Evolutionary conservation across 139 green algal species (phyloP), one percentile per base, ranked within the genome.

Genomic region (Chlamydomonas schloesseri): DNA sequence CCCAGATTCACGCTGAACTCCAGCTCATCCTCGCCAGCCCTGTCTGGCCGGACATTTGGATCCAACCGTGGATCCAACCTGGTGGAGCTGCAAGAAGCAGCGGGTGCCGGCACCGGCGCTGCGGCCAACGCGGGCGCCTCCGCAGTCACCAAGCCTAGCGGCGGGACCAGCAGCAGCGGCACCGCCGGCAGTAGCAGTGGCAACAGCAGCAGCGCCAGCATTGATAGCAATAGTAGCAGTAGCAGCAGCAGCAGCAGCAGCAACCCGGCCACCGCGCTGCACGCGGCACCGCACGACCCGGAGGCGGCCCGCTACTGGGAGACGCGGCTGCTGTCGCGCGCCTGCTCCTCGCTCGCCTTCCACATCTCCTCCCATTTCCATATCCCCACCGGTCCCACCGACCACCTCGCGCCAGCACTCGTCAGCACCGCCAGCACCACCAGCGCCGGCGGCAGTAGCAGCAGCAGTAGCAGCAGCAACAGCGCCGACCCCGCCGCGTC

Each of bases 281-380:
- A 28, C 5, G 20, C 70, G 15, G 34, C 70, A 28, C 79, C 46
- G 3, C 47, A 85, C 67, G 79, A 85, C 47, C 47, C 47, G 1
- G 47, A 69, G 13, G 26, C 18, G 15, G 29, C 18, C 20, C 65
- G 79, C 6, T 36, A 70, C 31, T 85, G 79, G 79, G 79, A 85
- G 24, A 31, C 79, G 5, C 65, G 67, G 6, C 47, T 85, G n/a
- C 46, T 85, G 0, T 70, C 47, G 8, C 79, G 79, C 15, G 65
- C 79, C 24, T 85, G 79, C 64, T 11, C 29, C 46, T 85, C 79
- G 10, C 65, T 85, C 23, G 79, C 79, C 42, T 85, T 85, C 50
- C 79, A 85, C 79, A 64, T 85, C 65, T 53, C 79, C n/a, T 77
- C 65, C 79, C 79, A 85, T 24, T 85, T 70, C 31, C 79, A 85